Base-by-base conservation (phyloP, 2,329 filamentous ascomycete genomes). In the Ophiostoma fasciatum region DNA sequence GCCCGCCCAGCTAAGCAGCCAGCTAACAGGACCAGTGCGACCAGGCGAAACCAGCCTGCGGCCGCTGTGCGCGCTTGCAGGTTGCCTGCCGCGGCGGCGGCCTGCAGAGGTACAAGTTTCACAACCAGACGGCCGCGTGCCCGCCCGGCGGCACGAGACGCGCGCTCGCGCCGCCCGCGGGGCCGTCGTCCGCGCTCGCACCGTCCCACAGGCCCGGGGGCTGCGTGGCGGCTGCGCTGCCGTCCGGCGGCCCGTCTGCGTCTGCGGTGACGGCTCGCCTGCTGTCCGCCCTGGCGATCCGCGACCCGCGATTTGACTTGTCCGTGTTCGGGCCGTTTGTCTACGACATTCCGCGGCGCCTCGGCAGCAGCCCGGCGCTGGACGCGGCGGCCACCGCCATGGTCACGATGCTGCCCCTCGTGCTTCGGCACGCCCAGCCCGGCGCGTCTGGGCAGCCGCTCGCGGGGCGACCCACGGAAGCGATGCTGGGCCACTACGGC, bases 31-130 rank as follows among this genome's bases (percentile, higher is more conserved):
- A 7, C 12, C n/a, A 46, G 45, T 46, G 45, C 20, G 45, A 46
- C 13, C 28, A 43, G 25, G 34, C 20, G 1, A 38, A 28, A 17
- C 45, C 45, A 6, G 36, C 37, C 18, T 45, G 45, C 21, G 31
- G 27, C 2, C 39, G 42, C 13, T 46, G 43, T 26, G 18, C 22
- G 2, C 42, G 43, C 4, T 29, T 45, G 5, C n/a, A 34, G 8
- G 40, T 45, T 4, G 28, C 28, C 23, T 46, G 43, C 18, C 21
- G 28, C 4, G 43, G 45, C 12, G 30, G n/a, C 10, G 45, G 45
- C 28, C 29, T 37, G 15, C 42, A 39, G 12, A 38, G 44, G 4
- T 45, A 37, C 31, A 46, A 38, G 18, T 46, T 46, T 29, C 43
- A 41, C 17, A 43, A 37, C 23, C 28, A 34, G 26, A 42, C 35